Percentiles rank a stretch among this genome's conserved stretches.
phyloP scores from a whole-genome alignment of 345 rosid species.

The Linum trigynum region DNA sequence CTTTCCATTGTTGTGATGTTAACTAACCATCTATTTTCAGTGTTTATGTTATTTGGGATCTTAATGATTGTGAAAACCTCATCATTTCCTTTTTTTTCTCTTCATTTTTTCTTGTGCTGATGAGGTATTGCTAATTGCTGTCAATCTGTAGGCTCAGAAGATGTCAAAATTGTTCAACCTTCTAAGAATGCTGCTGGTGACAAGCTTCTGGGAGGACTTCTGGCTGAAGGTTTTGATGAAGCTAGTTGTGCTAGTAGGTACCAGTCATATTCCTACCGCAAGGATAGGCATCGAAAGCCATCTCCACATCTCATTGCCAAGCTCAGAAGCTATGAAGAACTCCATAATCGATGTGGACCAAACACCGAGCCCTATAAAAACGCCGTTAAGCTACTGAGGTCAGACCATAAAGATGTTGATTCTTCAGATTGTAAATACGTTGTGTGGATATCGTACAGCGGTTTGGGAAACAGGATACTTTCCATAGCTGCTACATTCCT shows the following conservation, averaged over 20 bases:
- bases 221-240: slow-evolving; percentile 20
- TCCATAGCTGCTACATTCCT: slow-evolving; percentile 15
- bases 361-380: slow-evolving; percentile 12
- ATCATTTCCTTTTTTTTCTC: background rate
- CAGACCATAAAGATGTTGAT: slow-evolving; percentile 10
- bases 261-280: slow-evolving; percentile 15
- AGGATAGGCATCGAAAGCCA: slow-evolving; percentile 12
- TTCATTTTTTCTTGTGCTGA: too few relatives aligned
- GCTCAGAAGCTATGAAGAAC: slow-evolving; percentile 23
- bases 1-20: background rate
- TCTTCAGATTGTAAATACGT: slow-evolving; percentile 18
- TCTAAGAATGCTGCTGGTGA: background rate
- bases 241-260: slow-evolving; percentile 19
- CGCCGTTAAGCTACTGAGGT: slow-evolving; percentile 16
- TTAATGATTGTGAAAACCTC: background rate
- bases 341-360: slow-evolving; percentile 24
- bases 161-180: background rate
- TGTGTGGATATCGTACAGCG: slow-evolving; percentile 24
- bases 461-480: slow-evolving; percentile 25
- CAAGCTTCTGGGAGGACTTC: slow-evolving; percentile 23
- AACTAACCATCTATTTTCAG: background rate
- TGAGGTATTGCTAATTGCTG: too few relatives aligned
- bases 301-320: slow-evolving; percentile 20
- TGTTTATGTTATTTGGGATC: too few relatives aligned
- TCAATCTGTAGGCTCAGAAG: background rate